These are phyloP conservation scores for Neofusicoccum ribis DNA, from an alignment of 2,329 filamentous ascomycete genomes.

Conservation along the genomic window DNA sequence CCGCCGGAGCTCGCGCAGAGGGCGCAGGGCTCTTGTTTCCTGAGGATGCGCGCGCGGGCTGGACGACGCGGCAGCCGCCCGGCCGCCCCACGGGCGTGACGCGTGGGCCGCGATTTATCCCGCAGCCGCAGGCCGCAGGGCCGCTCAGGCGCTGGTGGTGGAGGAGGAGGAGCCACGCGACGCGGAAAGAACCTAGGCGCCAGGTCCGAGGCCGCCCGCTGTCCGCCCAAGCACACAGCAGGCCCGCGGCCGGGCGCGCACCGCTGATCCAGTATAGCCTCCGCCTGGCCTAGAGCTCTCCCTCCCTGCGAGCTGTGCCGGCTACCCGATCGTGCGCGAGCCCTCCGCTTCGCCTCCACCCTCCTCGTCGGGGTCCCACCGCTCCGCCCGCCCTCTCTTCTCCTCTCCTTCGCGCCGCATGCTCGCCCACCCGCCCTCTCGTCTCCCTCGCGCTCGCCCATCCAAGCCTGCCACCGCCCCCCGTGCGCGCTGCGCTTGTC, in stretches of 20 bases:
- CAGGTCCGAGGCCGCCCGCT: neutral
- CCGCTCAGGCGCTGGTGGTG: neutral
- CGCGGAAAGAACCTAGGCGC: slow-evolving; percentile 1
- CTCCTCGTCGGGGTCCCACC: slow-evolving; percentile 18
- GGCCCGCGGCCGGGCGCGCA: slow-evolving; percentile 3
- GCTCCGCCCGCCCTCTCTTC: slow-evolving; percentile 21
- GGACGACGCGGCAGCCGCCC: neutral
- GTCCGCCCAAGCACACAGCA: neutral
- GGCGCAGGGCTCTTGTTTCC: neutral
- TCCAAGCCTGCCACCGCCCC: neutral
- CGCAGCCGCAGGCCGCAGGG: neutral
- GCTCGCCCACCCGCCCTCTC: neutral
- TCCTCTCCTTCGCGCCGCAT: slow-evolving; percentile 14
- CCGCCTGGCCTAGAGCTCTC: slow-evolving; percentile 5
- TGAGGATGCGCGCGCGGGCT: neutral
- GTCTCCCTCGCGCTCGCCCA: neutral
- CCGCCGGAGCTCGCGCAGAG: neutral
- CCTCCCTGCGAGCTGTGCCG: slow-evolving; percentile 13
- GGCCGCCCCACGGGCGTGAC: neutral
- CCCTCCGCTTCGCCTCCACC: slow-evolving; percentile 15
- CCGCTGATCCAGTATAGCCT: slow-evolving; percentile 9
- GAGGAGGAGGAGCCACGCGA: neutral
- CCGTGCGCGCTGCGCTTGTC: slow-evolving; percentile 4
- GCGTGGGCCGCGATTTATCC: neutral
- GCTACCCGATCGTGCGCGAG: slow-evolving; percentile 10